Evolutionary conservation across 2,329 filamentous ascomycete species (phyloP), one percentile per base, ranked within the genome.

Genomic region (Fusarium setosum): DNA sequence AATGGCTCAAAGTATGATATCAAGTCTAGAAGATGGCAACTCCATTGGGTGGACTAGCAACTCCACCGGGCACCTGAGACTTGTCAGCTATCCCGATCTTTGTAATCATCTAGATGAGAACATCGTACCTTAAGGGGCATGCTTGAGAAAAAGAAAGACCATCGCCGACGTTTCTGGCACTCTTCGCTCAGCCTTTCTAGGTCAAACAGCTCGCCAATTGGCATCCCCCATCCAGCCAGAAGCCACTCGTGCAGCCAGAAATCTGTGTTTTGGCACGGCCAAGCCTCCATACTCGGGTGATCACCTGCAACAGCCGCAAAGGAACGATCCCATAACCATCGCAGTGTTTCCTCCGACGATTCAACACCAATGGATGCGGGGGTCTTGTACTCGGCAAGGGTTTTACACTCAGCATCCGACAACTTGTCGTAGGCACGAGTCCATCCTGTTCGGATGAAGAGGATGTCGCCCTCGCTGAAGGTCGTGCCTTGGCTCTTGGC

Each of bases 261-360:
- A 67, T 77, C 57, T 34, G 71, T 52, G 24, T 76, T 71, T 45
- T 77, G 56, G 26, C 77, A 70, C 8, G 81, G 80, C 67, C 81
- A 84, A 4, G 82, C 82, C 67, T 88, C 86, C 61, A 86, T 84
- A 6, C 73, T 62, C 0, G 86, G 83, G 47, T 82, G 80, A 58
- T 90, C 87, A 3, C 86, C 84, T 0, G 82, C 87, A 0, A 88
- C 81, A 2, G 86, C 87, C 0, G 85, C 76, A 65, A 89, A 87
- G 13, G 48, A 57, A 6, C 83, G 79, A 53, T 88, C 82, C 85
- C 86, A 89, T 17, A 88, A 75, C 86, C 86, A 89, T 34, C 80
- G 78, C 13, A 87, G 77, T 7, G 81, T 82, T 6, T 78, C 79
- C 15, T 82, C 76, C 3, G 80, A 81, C 1, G 82, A 82, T 48